phyloP scores from a whole-genome alignment of 768 basidiomycete species.

The Tricholoma furcatifolium region DNA sequence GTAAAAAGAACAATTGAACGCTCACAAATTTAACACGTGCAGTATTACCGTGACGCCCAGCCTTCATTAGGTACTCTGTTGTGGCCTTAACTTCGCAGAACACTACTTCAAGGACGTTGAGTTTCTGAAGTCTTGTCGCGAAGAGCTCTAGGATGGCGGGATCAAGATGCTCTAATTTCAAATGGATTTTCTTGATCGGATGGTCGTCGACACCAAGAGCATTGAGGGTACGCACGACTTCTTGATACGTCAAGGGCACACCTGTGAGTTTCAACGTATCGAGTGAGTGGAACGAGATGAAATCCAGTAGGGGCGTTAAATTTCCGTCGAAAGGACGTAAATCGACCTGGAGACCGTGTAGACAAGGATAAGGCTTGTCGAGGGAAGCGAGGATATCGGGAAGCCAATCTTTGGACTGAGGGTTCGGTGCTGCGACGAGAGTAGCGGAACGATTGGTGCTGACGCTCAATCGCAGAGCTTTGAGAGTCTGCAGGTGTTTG shows the following conservation, averaged over 20 bases:
- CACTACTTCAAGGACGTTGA: conserved; percentile 21
- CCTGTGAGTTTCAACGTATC: conserved; percentile 36
- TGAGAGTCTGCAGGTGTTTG: conserved; percentile 33
- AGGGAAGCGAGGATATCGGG: conserved; percentile 32
- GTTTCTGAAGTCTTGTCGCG: conserved; percentile 19
- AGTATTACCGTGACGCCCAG: background rate
- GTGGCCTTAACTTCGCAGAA: conserved; percentile 21
- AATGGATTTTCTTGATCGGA: conserved; percentile 17
- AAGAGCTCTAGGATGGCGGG: conserved; percentile 24
- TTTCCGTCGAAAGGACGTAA: conserved; percentile 38
- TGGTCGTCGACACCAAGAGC: conserved; percentile 11
- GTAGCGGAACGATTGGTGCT: conserved; percentile 28
- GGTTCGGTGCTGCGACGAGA: conserved; percentile 19
- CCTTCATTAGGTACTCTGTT: background rate
- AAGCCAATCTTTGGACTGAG: conserved; percentile 40
- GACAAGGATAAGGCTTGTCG: conserved; percentile 27
- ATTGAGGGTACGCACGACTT: conserved; percentile 29
- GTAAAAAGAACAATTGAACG: background rate
- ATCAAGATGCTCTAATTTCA: conserved; percentile 21
- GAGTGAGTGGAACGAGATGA: conserved; percentile 30
- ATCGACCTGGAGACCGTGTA: conserved; percentile 32
- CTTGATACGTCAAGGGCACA: conserved; percentile 28
- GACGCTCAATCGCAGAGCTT: conserved; percentile 35
- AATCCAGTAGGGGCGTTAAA: conserved; percentile 24
- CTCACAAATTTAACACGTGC: conserved; percentile 13